Evolutionary conservation across 2,329 filamentous ascomycete species (phyloP).

Genomic region (Trichoderma sp.): DNA sequence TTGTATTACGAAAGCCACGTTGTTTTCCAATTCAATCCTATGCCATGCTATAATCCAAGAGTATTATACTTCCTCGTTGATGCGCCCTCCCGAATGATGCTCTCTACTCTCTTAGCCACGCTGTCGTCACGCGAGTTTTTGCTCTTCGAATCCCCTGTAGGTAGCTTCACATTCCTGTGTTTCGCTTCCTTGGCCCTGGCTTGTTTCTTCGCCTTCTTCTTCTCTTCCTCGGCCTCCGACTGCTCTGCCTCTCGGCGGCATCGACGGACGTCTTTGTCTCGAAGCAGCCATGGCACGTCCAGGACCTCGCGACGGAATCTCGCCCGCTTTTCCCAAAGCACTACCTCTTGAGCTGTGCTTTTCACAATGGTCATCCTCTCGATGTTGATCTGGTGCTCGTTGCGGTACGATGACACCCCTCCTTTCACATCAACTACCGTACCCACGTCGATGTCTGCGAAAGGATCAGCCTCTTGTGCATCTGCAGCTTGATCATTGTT

Average conservation of each 20-base stretch:
- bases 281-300: constrained; percentile 53
- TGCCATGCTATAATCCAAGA: constrained; percentile 31
- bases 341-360: constrained; percentile 55
- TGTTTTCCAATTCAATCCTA: not conserved
- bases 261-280: constrained; percentile 44
- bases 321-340: constrained; percentile 55
- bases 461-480: constrained; percentile 12
- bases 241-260: constrained; percentile 48
- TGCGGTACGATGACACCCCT: constrained; percentile 45
- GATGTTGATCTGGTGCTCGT: constrained; percentile 50
- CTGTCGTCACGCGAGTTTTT: not conserved
- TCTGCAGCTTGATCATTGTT: not conserved
- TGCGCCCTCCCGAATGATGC: constrained; percentile 30
- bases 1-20: not conserved
- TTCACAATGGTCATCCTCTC: constrained; percentile 47
- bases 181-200: constrained; percentile 19
- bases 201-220: constrained; percentile 15
- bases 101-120: constrained; percentile 24
- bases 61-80: constrained; percentile 34
- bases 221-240: constrained; percentile 28
- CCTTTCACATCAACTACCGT: constrained; percentile 57
- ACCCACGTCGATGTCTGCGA: constrained; percentile 47
- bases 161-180: not conserved
- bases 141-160: not conserved
- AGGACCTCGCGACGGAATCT: constrained; percentile 51